Evolutionary conservation across 1,139 yeast genomes (phyloP).

Genomic region (Tardiomyces blankii): DNA sequence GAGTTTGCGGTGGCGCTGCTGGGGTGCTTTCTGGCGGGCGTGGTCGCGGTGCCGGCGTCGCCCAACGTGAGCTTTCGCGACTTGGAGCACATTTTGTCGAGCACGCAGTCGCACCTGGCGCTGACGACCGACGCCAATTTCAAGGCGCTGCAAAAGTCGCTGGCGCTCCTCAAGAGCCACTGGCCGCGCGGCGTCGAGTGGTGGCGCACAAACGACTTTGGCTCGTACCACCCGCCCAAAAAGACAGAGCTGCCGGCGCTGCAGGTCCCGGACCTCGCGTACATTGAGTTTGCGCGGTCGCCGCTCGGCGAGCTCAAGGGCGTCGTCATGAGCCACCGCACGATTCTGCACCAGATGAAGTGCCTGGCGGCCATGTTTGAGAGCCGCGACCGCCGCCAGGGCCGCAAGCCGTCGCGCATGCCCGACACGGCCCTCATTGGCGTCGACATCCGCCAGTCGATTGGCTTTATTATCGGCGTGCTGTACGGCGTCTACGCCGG

Average conservation of each 20-base stretch:
- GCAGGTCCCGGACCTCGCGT: conserved; percentile 72
- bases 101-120: conserved; percentile 69
- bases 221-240: conserved; percentile 48
- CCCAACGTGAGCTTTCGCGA: conserved; percentile 38
- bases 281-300: conserved; percentile 83
- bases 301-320: conserved; percentile 91
- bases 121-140: conserved; percentile 71
- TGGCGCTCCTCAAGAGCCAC: conserved; percentile 28
- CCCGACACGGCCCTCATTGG: conserved; percentile 48
- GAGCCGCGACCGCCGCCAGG: conserved; percentile 33
- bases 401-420: conserved; percentile 5
- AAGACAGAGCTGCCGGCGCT: conserved; percentile 52
- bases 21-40: conserved; percentile 90
- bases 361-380: conserved; percentile 54
- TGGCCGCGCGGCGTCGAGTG: conserved; percentile 55
- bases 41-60: conserved; percentile 82
- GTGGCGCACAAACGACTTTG: conserved; percentile 87
- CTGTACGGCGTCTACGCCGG: conserved; percentile 80
- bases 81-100: conserved; percentile 56
- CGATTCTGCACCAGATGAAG: conserved; percentile 81
- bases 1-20: conserved; percentile 79
- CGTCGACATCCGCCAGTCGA: conserved; percentile 75
- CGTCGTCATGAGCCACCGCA: conserved; percentile 82
- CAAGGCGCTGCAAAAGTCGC: conserved; percentile 54
- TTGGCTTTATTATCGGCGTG: conserved; percentile 76